Conservation (phyloP, 1,284 basidiomycete species). For the Ceratobasidium sp. region DNA sequence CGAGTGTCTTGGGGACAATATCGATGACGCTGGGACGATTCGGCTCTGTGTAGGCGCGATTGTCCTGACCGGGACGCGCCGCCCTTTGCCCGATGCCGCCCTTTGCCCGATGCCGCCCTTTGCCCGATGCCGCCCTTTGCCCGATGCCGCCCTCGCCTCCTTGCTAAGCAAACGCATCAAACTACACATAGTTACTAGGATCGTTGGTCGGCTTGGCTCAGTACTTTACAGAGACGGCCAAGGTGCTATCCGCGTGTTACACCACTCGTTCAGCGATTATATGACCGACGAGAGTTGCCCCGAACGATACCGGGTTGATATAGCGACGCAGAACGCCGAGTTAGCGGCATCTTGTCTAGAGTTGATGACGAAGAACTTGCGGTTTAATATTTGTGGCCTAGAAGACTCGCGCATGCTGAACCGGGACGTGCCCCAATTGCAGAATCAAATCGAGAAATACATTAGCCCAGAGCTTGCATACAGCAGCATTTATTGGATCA, state of each 20-base stretch:
- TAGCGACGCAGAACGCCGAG: neutral
- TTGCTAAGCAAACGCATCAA: neutral
- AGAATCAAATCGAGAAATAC: neutral
- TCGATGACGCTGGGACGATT: neutral
- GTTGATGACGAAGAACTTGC: conserved; percentile 3
- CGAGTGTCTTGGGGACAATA: neutral
- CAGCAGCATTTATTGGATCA: neutral
- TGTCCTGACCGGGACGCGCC: neutral
- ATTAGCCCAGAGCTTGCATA: neutral
- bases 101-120: neutral
- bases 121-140: neutral
- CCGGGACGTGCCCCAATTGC: conserved; percentile 26
- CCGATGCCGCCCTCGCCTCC: neutral
- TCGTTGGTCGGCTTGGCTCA: conserved; percentile 16
- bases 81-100: neutral
- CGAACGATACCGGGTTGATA: neutral
- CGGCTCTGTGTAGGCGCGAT: neutral
- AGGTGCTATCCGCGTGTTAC: conserved; percentile 21
- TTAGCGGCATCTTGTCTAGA: conserved; percentile 16
- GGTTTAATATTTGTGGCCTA: conserved; percentile 22
- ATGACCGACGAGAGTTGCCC: neutral
- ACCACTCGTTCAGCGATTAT: conserved; percentile 41
- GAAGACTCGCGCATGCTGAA: neutral
- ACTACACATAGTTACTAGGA: neutral
- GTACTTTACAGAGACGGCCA: conserved; percentile 11